Evolutionary conservation across 495 filamentous ascomycete genomes (phyloP).

Genomic region (Hyaloscypha bicolor): DNA sequence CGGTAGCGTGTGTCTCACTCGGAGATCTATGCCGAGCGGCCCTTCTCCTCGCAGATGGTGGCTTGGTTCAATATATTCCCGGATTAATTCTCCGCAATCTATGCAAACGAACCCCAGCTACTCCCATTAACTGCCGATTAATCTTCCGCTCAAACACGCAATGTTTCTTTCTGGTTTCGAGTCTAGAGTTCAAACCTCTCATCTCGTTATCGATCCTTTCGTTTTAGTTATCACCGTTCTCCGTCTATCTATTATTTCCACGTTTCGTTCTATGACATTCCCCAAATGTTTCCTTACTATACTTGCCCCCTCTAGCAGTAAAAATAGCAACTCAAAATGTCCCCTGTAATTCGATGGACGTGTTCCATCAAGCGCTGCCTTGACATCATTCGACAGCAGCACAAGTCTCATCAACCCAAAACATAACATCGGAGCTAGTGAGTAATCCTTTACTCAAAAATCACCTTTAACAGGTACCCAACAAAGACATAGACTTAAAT

Average conservation of each 20-base stretch:
- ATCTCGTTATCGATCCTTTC: neutral
- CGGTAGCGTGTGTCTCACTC: neutral
- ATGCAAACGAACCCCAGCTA: neutral
- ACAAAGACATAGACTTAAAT: constrained; percentile 27
- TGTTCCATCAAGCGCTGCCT: constrained; percentile 30
- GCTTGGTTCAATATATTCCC: neutral
- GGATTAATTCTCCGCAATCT: neutral
- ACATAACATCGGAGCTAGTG: constrained; percentile 36
- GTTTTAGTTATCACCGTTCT: neutral
- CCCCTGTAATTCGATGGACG: constrained; percentile 43
- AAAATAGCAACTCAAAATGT: constrained; percentile 25
- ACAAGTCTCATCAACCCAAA: constrained; percentile 38
- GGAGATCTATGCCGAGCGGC: neutral
- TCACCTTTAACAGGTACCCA: neutral
- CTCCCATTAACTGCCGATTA: neutral
- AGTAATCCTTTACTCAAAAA: neutral
- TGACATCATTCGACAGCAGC: constrained; percentile 35
- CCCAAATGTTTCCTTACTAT: neutral
- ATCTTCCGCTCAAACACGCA: neutral
- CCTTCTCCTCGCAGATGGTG: neutral
- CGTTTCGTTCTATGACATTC: neutral
- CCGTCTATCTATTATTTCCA: neutral
- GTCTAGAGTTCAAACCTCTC: neutral
- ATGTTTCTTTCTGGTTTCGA: neutral
- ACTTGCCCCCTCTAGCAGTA: neutral